These are phyloP conservation scores for Pseudopediastrum boryanum DNA, from an alignment of 139 green algal species.

Conservation along the genomic window DNA sequence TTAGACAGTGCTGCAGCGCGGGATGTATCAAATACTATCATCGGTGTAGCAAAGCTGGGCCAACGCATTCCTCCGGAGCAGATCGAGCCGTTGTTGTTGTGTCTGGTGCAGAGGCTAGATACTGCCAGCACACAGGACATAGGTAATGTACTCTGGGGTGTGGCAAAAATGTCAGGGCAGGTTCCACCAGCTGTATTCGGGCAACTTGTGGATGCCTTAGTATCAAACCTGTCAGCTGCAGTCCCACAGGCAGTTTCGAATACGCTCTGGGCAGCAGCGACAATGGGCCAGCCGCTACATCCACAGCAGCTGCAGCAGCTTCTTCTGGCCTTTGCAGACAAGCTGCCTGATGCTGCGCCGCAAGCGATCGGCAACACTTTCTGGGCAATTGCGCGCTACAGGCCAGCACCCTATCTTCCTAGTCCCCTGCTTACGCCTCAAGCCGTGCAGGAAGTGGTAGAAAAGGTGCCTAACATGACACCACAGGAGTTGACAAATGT, in stretches of 20 bases:
- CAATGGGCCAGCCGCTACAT: neutral
- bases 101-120: neutral
- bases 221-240: neutral
- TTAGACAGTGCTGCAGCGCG: neutral
- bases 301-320: neutral
- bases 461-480: neutral
- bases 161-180: neutral
- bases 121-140: neutral
- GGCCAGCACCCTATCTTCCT: too few relatives aligned
- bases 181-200: neutral
- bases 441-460: neutral
- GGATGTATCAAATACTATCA: neutral
- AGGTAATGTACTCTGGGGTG: neutral
- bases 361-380: neutral
- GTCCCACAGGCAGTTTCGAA: neutral
- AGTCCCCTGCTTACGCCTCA: neutral
- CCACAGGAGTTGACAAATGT: neutral
- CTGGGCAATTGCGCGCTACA: neutral
- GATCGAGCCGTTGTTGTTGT: neutral
- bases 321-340: neutral
- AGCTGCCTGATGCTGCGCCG: neutral
- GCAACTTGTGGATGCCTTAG: neutral
- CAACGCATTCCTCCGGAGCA: neutral
- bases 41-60: neutral
- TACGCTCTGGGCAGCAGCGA: neutral